Evolutionary conservation across 495 filamentous ascomycete genomes (phyloP).

Genomic region (Hypoxylon subgilvum): DNA sequence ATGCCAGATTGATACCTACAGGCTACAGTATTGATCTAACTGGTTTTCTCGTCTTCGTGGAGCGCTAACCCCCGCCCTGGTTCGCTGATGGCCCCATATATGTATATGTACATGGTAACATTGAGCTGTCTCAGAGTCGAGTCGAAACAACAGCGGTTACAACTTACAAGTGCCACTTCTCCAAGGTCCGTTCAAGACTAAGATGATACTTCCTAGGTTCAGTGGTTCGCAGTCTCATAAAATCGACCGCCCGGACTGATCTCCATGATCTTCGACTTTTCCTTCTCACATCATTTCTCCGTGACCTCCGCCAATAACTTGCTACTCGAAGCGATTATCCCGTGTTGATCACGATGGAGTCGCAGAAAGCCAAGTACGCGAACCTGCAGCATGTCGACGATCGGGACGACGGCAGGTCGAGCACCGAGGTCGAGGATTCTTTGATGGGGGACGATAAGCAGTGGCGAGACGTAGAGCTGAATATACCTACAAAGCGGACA

Average conservation of each 20-base stretch:
- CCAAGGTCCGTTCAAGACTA: neutral
- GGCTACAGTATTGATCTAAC: too few species aligned
- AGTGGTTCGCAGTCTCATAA: slow-evolving; percentile 8
- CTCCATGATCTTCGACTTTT: slow-evolving; percentile 21
- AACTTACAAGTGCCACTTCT: slow-evolving; percentile 5
- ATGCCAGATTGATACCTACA: too few species aligned
- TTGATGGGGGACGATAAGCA: slow-evolving; percentile 50
- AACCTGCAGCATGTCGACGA: slow-evolving; percentile 40
- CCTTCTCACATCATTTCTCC: slow-evolving; percentile 4
- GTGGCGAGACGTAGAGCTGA: slow-evolving; percentile 42
- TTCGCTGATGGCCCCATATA: slow-evolving; percentile 4
- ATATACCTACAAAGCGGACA: slow-evolving; percentile 19
- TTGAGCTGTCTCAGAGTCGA: slow-evolving; percentile 18
- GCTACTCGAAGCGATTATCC: neutral
- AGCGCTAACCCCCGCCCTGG: slow-evolving; percentile 18
- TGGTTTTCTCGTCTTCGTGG: neutral
- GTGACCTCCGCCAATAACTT: neutral
- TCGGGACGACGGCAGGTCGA: slow-evolving; percentile 45
- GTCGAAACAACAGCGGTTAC: slow-evolving; percentile 34
- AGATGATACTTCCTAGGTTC: neutral
- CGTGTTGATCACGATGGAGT: slow-evolving; percentile 45
- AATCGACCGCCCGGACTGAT: slow-evolving; percentile 11
- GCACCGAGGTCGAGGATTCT: slow-evolving; percentile 50
- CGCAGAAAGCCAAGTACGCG: slow-evolving; percentile 42
- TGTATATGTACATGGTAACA: too few species aligned